These are phyloP conservation scores for Hibiscus tridactylites DNA, from an alignment of 345 rosid genomes.

Conservation along the genomic window DNA sequence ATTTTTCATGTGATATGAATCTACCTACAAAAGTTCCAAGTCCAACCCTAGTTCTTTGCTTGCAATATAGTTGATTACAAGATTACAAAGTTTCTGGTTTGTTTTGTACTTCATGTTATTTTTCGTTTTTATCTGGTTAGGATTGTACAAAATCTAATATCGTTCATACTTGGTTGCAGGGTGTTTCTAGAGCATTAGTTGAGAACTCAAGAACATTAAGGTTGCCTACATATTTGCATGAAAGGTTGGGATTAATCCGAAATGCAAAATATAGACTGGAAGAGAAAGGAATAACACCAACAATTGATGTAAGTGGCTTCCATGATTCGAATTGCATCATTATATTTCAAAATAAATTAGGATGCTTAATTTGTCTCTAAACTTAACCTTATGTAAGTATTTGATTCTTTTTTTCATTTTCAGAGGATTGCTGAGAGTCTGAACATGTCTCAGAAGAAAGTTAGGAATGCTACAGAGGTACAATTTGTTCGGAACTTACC, in stretches of 20 bases:
- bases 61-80: background rate
- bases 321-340: background rate
- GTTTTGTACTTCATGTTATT: background rate
- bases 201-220: constrained; percentile 80
- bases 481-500: background rate
- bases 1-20: background rate
- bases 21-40: background rate
- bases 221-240: constrained; percentile 81
- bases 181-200: constrained; percentile 81
- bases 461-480: constrained; percentile 92
- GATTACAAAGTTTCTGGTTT: background rate
- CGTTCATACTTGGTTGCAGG: constrained; percentile 35
- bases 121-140: background rate
- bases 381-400: background rate
- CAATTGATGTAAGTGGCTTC: constrained; percentile 64
- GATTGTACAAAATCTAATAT: constrained; percentile 11
- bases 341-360: background rate
- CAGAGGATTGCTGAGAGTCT: constrained; percentile 86
- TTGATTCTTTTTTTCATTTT: constrained; percentile 11
- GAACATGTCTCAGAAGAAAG: constrained; percentile 91
- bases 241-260: constrained; percentile 72
- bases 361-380: background rate
- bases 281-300: constrained; percentile 77
- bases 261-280: constrained; percentile 76
- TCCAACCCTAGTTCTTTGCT: background rate